Base-by-base conservation (phyloP, 805 yeast genomes). In the Yarrowia yakushimensis region DNA sequence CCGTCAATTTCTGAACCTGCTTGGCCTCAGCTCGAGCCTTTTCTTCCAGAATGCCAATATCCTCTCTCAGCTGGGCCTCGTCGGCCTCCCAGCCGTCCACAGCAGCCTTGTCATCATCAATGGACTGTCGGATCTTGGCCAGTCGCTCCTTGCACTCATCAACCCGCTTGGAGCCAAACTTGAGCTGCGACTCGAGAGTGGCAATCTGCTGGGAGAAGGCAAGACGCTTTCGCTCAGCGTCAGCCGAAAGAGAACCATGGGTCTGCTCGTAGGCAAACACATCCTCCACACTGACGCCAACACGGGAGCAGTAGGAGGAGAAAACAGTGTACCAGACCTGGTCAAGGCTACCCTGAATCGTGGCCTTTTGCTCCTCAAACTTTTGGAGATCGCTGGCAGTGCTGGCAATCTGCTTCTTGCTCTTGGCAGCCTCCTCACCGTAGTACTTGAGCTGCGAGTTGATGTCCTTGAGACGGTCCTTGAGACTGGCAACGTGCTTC, bases 251-350 rank as follows among this genome's bases (percentile, higher is more conserved):
- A 3, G 67, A 50, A 6, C 93, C 92, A 62, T 86, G 88, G 12
- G 82, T 77, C 45, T 76, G 77, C 71, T 91, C 97, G 70, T 87
- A 91, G 33, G 86, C 90, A 50, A 79, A 77, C 39, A 90, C 83
- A 65, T 73, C 73, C 8, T 74, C 61, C 3, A 55, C 46, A 28
- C 36, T 71, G 67, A 90, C 83, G 0, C 84, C 83, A 60, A 85
- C 74, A 63, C 73, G 77, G 0, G 69, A 62, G 63, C 92, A 86
- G 69, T 91, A 88, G 0, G 72, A 79, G 69, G 79, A 45, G 76
- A 69, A 66, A 37, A 73, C 61, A 46, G 63, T 30, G 67, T 72
- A 64, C 62, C 61, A 55, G 30, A 55, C 61, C 20, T 39, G 15
- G 17, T 55, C 48, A 20, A 55, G 23, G 11, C 48, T 36, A 3